Evolutionary conservation across 1,284 basidiomycete species (phyloP), one percentile per base, ranked within the genome.

Genomic region (Boletus nobilissimus): DNA sequence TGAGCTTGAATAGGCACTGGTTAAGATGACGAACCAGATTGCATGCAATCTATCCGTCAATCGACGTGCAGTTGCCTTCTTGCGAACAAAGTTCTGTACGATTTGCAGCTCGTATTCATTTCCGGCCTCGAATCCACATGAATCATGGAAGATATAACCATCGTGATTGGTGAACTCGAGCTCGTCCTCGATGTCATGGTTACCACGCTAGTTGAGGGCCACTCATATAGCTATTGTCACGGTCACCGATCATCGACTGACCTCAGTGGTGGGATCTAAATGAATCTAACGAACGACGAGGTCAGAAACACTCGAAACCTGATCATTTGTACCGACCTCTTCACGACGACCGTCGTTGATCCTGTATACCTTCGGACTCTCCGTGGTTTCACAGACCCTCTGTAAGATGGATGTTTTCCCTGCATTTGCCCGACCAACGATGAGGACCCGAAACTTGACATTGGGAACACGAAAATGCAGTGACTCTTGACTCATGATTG

Each of bases 331-430:
- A 38, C 75, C 8, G 8, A 77, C 76, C 75, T 72, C 76, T 72
- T 77, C 54, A 39, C 68, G 38, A 16, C 7, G 2, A 19, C n/a
- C 24, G 13, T 36, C 5, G 13, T 6, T 36, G 18, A 48, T 5
- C 32, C 75, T 76, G 51, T 66, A 77, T 11, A 54, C 34, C 18
- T 77, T 66, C 14, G 69, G 76, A 32, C 34, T 72, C 68, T 77
- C 76, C 5, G 68, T 77, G 24, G 68, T 77, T 51, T 77, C 75
- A 9, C 76, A 77, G 36, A 77, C 64, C 51, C 75, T 46, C 63
- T 77, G 34, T 26, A 77, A 29, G 19, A 77, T 77, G 32, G 75
- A 60, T 9, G 75, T 77, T 39, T 77, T 77, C 26, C 75, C 75
- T 60, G 74, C 51, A 48, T 76, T 76, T 16, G 63, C 71, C 34